A percentile compares a stretch with the other conserved stretches of the same genome.
Evolutionary conservation across 2,329 filamentous ascomycete genomes (phyloP).

Genomic region (Fusarium brachygibbosum): DNA sequence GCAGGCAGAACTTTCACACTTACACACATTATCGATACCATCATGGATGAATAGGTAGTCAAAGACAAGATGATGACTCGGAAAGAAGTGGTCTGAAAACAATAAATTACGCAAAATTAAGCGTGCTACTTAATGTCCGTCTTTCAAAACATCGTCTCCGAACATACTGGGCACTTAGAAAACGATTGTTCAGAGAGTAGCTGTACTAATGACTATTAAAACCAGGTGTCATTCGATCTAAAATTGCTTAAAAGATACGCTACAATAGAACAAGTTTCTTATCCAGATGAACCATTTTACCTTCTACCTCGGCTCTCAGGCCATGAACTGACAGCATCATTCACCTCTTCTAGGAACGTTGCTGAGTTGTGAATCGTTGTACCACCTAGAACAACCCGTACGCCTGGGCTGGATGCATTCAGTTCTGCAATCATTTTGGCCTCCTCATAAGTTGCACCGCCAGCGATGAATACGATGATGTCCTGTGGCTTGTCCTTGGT

Average conservation of each 20-base stretch:
- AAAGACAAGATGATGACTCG: background rate
- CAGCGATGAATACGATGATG: slow-evolving; percentile 93
- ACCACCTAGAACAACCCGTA: slow-evolving; percentile 89
- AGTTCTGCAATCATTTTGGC: slow-evolving; percentile 96
- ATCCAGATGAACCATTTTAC: slow-evolving; percentile 20
- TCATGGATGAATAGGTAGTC: background rate
- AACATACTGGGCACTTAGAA: background rate
- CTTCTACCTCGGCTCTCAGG: slow-evolving; percentile 69
- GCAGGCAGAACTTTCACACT: background rate
- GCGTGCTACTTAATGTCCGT: background rate
- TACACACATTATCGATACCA: background rate
- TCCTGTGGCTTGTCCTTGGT: slow-evolving; percentile 97
- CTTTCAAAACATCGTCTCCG: no score
- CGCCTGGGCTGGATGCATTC: slow-evolving; percentile 89
- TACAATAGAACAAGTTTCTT: slow-evolving; percentile 8
- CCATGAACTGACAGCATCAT: slow-evolving; percentile 89
- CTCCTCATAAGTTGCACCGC: slow-evolving; percentile 95
- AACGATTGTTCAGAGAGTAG: background rate
- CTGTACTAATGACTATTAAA: background rate
- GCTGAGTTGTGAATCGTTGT: slow-evolving; percentile 90
- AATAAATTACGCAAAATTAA: background rate
- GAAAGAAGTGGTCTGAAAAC: no score
- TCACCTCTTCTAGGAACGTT: slow-evolving; percentile 91
- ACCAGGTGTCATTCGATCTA: slow-evolving; percentile 2
- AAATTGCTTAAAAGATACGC: slow-evolving; percentile 10